Conservation (phyloP, 306 rosid genomes). For the Cucumis hystrix region DNA sequence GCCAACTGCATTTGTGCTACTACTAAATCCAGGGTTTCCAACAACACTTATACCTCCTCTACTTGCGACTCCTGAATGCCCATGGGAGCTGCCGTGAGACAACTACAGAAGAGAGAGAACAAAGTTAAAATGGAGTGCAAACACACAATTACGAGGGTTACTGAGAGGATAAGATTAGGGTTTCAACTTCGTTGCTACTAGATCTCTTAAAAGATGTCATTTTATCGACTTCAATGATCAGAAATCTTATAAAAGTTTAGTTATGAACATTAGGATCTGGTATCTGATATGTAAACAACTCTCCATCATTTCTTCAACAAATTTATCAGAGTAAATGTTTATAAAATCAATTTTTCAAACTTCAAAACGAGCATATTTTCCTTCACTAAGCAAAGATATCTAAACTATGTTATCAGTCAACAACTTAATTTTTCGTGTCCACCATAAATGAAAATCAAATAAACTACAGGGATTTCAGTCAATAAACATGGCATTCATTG, state of each 20-base stretch:
- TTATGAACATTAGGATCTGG: neutral
- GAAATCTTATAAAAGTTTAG: neutral
- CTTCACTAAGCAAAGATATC: neutral
- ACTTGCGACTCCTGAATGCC: constrained; percentile 76
- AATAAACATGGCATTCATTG: neutral
- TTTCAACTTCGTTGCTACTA: neutral
- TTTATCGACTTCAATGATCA: neutral
- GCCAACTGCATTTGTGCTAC: constrained; percentile 84
- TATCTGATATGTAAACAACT: neutral
- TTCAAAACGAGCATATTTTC: too few relatives aligned
- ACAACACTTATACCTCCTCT: constrained; percentile 98
- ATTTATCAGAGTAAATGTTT: too few relatives aligned
- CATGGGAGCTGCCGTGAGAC: constrained; percentile 78
- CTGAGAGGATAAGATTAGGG: constrained; percentile 10
- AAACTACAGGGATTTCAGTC: neutral
- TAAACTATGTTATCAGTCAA: neutral
- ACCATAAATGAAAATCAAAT: neutral
- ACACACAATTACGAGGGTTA: neutral
- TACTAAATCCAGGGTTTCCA: constrained; percentile 87
- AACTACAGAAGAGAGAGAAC: constrained; percentile 38
- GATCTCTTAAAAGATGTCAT: neutral
- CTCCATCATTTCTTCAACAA: neutral
- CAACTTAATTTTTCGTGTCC: neutral
- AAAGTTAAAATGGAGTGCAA: neutral
- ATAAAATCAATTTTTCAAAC: neutral